Base-by-base conservation (phyloP, 192 early-diverging fungal species). In the Rhizoclosmatium sp. region DNA sequence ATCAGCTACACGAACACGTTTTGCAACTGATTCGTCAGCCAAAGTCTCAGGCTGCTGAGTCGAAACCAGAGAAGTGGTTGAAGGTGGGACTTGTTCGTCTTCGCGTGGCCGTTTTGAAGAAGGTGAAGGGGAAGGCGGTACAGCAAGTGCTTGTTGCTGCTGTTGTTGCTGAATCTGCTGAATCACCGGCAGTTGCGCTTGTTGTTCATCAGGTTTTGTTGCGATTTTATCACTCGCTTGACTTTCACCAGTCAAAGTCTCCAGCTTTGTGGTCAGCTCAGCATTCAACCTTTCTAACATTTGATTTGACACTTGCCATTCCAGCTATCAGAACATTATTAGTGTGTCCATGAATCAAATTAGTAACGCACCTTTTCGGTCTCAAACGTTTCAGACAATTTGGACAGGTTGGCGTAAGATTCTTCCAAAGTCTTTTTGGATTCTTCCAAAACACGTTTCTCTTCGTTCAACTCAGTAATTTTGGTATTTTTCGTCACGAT, bases 101-200 rank as follows among this genome's bases (percentile, higher is more conserved):
- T 78, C 77, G 14, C 77, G 49, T 4, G 77, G 59, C 2, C 77
- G 16, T 48, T 78, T 78, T 7, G 77, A 46, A 42, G 67, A 65
- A 51, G 77, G 77, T 4, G 77, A 78, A n/a, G 77, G 59, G 1
- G 69, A 70, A 5, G 68, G n/a, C 5, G 75, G 72, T n/a, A 75
- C 61, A 4, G 42, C 10, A 44, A 59, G 41, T 47, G 59, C 4
- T 44, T 62, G 19, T 62, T 62, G 60, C 23, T 31, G 60, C 21
- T 62, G 60, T 7, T 19, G 10, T 31, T 19, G 69, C 14, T 5
- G 51, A 40, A 5, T 21, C 69, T 21, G 39, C 19, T 49, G 21
- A 16, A 47, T 41, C 42, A 2, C 7, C 47, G 42, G 16, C 67
- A 69, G 42, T 19, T 47, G 67, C 42, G 31, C 31, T 31, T 31